Evolutionary conservation across 495 filamentous ascomycete genomes (phyloP), one percentile per base, ranked within the genome.

Genomic region (Tirmania nivea): DNA sequence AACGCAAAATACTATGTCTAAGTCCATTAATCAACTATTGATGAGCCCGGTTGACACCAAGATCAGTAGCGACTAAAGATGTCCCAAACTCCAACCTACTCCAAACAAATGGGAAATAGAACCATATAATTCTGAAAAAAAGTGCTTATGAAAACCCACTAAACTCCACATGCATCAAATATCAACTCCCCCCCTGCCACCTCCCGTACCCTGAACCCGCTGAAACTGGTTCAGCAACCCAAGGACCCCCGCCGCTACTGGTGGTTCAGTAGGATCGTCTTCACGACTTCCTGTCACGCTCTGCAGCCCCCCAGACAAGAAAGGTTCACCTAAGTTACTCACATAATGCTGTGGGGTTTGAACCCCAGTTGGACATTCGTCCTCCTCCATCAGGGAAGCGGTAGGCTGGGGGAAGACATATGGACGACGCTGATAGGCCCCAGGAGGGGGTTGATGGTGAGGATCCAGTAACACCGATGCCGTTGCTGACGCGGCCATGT

Each of bases 211-310:
- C 61, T 57, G 51, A 12, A 19, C 51, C 6, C 34, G n/a, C 21
- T 50, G 48, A 65, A 94, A 94, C 64, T 96, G 83, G 62, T 88
- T 84, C 48, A 97, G 75, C 66, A 96, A 68, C 2, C 83, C 83
- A 54, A 97, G 70, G 10, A 97, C 90, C 20, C 82, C 84, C 1
- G 75, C 73, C 7, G 58, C 73, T 9, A 67, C 64, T 14, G 70
- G 65, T 19, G 72, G 71, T 10, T 67, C 72, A 14, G 75, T 72
- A 6, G 70, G 63, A 35, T 74, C 71, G 39, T 75, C 75, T 3
- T 64, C 70, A 31, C 74, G 66, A 34, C 71, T 68, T 25, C 66
- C 75, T 71, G 56, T 68, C 69, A 54, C 59, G 63, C 60, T 67
- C 20, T 66, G 72, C n/a, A 70, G 65, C 34, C 71, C 65, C 35